Evolutionary conservation across 805 yeast species (phyloP), one percentile per base, ranked within the genome.

Genomic region (Yarrowia sp.): DNA sequence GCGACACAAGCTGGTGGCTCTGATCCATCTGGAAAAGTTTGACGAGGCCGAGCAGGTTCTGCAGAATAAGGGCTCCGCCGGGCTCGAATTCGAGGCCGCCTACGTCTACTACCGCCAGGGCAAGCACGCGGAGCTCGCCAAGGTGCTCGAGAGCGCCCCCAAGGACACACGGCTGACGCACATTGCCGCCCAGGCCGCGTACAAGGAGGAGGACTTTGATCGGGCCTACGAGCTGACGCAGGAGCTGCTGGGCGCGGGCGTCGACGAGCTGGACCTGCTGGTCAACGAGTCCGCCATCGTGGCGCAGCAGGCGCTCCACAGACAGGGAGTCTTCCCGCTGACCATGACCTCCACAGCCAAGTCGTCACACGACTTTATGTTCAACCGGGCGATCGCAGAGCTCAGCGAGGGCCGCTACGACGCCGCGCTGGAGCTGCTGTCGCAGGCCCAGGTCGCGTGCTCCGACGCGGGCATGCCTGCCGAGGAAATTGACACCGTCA

Each of bases 221-320:
- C 72, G 76, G 29, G 81, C 90, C 0, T 72, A 78, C 63, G 68
- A 70, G 7, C 58, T 83, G 4, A 84, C 82, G 68, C 71, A 71
- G 35, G 74, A 73, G 5, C 72, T 82, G 63, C 69, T 77, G 38
- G 47, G 36, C 19, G 55, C 66, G 10, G 63, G 67, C 5, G 66
- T 69, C 36, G 86, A 80, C 66, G 68, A 67, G 21, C 68, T 77
- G 35, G 92, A 86, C 70, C 69, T 85, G 62, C 68, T 76, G 27
- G 85, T 85, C 44, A 87, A 87, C 69, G 82, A 81, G 67, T 72
- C 83, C 63, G 88, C 90, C 4, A 78, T 84, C n/a, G 72, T 82
- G 22, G 82, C 88, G 10, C 88, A 84, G 69, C 70, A 73, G 9
- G 69, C 70, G 6, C 59, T 66, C 2, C 39, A 59, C 21, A 22